A percentile compares a stretch with the other conserved stretches of the same genome.
Evolutionary conservation across 2,329 filamentous ascomycete genomes (phyloP).

Genomic region (Penicillium occitanis): DNA sequence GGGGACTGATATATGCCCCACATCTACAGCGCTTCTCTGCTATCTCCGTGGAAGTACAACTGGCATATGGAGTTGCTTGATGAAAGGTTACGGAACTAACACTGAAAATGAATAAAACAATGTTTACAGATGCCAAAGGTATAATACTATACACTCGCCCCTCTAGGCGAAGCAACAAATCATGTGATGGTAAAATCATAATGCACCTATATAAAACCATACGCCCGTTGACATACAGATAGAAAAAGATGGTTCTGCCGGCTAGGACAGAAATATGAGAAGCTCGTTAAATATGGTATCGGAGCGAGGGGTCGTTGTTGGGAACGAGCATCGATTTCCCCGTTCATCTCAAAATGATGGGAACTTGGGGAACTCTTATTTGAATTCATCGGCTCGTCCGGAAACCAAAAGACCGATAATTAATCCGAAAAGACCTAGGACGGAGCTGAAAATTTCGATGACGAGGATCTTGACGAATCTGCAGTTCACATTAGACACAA

Average conservation of each 20-base stretch:
- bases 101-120: not conserved
- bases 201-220: slow-evolving; percentile 31
- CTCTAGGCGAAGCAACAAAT: slow-evolving; percentile 27
- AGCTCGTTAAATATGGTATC: slow-evolving; percentile 1
- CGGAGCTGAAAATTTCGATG: slow-evolving; percentile 98
- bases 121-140: slow-evolving; percentile 19
- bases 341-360: not conserved
- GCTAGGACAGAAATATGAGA: slow-evolving; percentile 8
- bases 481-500: slow-evolving; percentile 19
- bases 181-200: slow-evolving; percentile 25
- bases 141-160: slow-evolving; percentile 29
- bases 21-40: not conserved
- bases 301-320: not conserved
- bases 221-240: slow-evolving; percentile 41
- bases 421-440: slow-evolving; percentile 91
- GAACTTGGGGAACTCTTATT: slow-evolving; percentile 25
- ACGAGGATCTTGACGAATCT: slow-evolving; percentile 99
- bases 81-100: not conserved
- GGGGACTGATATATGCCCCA: not conserved
- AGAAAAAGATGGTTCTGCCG: slow-evolving; percentile 25
- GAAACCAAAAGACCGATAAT: slow-evolving; percentile 91
- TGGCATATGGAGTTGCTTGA: not conserved
- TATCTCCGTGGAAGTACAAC: not conserved
- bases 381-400: slow-evolving; percentile 76
- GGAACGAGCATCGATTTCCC: not conserved